phyloP scores from a whole-genome alignment of 106 monocot species.

The Dendrobium chrysotoxum region DNA sequence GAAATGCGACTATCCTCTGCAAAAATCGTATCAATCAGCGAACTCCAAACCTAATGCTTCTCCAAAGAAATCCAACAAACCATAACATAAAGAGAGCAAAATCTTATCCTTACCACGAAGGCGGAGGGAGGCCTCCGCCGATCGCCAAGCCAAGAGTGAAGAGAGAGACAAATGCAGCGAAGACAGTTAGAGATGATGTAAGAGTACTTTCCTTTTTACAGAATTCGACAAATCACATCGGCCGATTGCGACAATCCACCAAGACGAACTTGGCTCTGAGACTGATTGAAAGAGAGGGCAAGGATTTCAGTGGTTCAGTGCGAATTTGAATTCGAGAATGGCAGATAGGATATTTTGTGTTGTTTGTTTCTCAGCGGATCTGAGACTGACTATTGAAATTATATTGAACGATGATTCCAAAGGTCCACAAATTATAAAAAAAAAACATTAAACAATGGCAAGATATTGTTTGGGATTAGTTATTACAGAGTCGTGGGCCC shows the following conservation, averaged over 20 bases:
- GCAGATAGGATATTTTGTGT: background rate
- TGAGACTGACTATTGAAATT: background rate
- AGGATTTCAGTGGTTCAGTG: background rate
- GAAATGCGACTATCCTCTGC: slow-evolving; percentile 3
- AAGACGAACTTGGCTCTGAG: background rate
- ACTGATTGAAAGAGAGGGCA: background rate
- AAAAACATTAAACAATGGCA: too few relatives aligned
- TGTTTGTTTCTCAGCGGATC: background rate
- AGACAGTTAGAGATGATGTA: background rate
- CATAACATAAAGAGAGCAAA: background rate
- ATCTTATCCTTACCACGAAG: background rate
- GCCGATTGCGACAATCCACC: background rate
- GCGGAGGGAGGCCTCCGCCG: background rate
- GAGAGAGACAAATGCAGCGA: background rate
- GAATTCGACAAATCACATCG: slow-evolving; percentile 1
- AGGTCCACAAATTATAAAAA: too few relatives aligned
- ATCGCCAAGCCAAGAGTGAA: background rate
- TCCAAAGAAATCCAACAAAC: background rate
- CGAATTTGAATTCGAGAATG: background rate
- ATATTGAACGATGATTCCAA: too few relatives aligned
- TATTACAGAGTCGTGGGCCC: too few relatives aligned
- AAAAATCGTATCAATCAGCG: background rate
- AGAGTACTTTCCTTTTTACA: background rate
- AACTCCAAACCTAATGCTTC: background rate
- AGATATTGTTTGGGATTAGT: too few relatives aligned